Conservation (phyloP, 2,329 filamentous ascomycete genomes). For the Mollisia scopiformis region DNA sequence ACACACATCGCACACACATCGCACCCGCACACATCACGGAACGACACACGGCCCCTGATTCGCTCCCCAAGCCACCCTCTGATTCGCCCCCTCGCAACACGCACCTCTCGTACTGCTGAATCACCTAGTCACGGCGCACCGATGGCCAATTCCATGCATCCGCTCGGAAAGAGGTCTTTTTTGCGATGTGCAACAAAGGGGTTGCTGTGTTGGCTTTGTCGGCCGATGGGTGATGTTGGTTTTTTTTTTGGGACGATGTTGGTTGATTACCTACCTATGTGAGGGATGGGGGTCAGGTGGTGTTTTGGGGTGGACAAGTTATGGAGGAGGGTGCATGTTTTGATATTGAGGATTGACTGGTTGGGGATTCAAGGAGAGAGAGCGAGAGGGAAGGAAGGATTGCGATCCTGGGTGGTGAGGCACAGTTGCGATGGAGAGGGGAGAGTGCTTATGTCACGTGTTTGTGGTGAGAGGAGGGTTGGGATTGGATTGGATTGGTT, state of each 20-base stretch:
- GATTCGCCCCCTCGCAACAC: not conserved
- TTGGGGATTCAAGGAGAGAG: too few species aligned
- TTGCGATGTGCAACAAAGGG: constrained; percentile 7
- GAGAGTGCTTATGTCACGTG: constrained; percentile 1
- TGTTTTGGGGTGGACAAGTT: too few species aligned
- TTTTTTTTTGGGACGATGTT: not conserved
- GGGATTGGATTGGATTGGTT: not conserved
- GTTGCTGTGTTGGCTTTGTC: not conserved
- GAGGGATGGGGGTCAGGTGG: too few species aligned
- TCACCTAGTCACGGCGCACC: too few species aligned
- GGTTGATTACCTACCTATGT: too few species aligned
- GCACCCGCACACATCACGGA: not conserved
- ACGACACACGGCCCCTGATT: not conserved
- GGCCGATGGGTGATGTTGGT: not conserved
- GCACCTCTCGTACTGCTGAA: not conserved
- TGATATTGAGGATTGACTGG: not conserved
- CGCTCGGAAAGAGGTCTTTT: constrained; percentile 2
- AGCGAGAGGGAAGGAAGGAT: not conserved
- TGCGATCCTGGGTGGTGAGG: not conserved
- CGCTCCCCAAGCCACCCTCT: not conserved
- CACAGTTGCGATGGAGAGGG: not conserved
- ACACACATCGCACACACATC: too few species aligned
- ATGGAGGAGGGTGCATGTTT: not conserved
- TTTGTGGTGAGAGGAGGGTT: not conserved
- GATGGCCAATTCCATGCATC: not conserved